phyloP scores from a whole-genome alignment of 1,284 basidiomycete species.

The Schizophyllum amplum region DNA sequence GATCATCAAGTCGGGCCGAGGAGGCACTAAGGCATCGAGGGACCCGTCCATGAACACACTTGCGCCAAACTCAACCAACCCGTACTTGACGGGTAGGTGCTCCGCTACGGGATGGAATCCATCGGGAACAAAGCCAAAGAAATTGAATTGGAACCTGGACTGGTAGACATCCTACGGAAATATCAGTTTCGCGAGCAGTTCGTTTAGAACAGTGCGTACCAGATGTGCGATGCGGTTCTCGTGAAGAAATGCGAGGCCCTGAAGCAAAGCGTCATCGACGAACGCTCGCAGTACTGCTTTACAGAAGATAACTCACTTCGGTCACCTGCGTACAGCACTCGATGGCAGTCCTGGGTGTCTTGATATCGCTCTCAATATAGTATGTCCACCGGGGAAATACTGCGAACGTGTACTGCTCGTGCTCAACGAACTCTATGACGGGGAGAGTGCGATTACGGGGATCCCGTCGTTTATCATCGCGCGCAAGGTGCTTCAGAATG shows the following conservation, averaged over 20 bases:
- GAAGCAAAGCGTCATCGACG: background rate
- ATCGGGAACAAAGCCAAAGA: background rate
- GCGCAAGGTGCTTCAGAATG: background rate
- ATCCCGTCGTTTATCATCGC: background rate
- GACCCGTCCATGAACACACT: background rate
- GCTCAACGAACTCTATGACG: conserved; percentile 3
- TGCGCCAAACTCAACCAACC: background rate
- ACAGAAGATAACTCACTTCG: background rate
- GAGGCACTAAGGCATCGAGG: background rate
- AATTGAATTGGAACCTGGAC: background rate
- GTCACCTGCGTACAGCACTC: background rate
- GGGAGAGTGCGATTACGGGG: conserved; percentile 3
- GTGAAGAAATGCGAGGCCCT: background rate
- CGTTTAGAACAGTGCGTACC: background rate
- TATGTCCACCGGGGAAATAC: background rate
- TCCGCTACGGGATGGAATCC: no score
- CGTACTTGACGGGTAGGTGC: background rate
- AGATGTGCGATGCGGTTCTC: background rate
- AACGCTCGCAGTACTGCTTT: background rate
- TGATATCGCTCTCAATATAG: background rate
- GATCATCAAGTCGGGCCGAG: background rate
- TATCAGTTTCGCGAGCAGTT: background rate
- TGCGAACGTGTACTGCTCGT: background rate
- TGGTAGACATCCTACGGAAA: background rate
- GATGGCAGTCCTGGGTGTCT: background rate